Percentiles rank a stretch among this genome's conserved stretches.
Conservation (phyloP, 305 asterid genomes). For the Fraxinus velutina region DNA sequence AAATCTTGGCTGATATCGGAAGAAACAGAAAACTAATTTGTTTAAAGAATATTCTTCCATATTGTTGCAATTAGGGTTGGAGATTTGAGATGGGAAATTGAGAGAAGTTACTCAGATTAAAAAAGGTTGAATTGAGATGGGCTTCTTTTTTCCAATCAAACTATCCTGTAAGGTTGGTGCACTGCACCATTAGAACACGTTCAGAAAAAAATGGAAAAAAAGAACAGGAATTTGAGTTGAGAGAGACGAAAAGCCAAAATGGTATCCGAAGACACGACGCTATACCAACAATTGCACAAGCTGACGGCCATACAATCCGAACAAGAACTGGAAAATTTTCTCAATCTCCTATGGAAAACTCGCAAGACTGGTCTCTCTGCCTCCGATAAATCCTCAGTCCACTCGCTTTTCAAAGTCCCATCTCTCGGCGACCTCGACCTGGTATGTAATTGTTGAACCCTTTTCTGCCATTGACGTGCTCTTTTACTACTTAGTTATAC, state of each 20-base stretch:
- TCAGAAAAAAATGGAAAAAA: no score
- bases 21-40: no score
- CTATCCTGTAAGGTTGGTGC: no score
- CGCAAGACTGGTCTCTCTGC: slow-evolving; percentile 36
- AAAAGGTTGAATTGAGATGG: no score
- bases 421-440: slow-evolving; percentile 34
- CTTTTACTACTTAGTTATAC: background rate
- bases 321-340: slow-evolving; percentile 36
- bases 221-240: background rate
- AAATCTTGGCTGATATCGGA: no score
- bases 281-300: slow-evolving; percentile 35
- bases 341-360: slow-evolving; percentile 41
- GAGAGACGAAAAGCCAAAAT: background rate
- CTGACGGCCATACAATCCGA: slow-evolving; percentile 33
- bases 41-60: no score
- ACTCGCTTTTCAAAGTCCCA: slow-evolving; percentile 32
- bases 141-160: no score
- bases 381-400: slow-evolving; percentile 32
- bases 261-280: slow-evolving; percentile 20
- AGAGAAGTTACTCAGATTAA: background rate
- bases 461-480: background rate
- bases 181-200: no score
- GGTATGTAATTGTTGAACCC: slow-evolving; percentile 25
- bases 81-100: background rate
- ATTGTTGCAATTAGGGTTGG: background rate